Evolutionary conservation across 495 filamentous ascomycete species (phyloP), one percentile per base, ranked within the genome.

Genomic region (Friedmanniomyces endolithicus): DNA sequence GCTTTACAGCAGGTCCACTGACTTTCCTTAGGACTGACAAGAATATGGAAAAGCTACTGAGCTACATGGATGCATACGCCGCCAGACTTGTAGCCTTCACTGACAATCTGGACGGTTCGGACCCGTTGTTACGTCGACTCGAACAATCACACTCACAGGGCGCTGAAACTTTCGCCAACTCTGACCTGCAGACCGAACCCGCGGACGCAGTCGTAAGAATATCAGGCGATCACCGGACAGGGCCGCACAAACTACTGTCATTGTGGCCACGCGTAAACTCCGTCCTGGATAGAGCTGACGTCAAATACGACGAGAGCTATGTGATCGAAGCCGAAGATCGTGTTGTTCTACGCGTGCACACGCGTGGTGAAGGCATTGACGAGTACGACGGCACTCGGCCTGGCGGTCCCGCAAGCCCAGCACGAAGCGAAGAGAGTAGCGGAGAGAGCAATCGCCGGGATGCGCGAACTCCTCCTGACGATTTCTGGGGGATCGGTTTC

Each of bases 321-420:
- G 78, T 87, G 6, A 85, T 95, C 69, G 72, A 80, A 23, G 71
- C 80, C 46, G 90, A 96, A 65, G 74, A 77, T 45, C 82, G 88
- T 7, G 88, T 88, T 6, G 67, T 88, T 16, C 74, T 94, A 12
- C 78, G 82, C 25, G 66, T 94, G 34, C 89, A 83, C 66, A 88
- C 87, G 16, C 78, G 84, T 55, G 89, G 89, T 1, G 87, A 90
- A 65, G 85, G 81, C 20, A 68, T 75, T 24, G 83, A 83, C 57
- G 67, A 64, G 53, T 54, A 59, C 57, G 41, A 67, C 37, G 60
- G 50, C 65, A 75, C 50, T 65, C 67, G 58, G 58, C 59, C 58
- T 25, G 58, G 55, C 37, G 66, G 39, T 50, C 65, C 33, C 7
- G 56, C 43, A 41, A 56, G 52, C 23, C 56, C 56, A 8, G 52